Evolutionary conservation across 2,329 filamentous ascomycete species (phyloP).

Genomic region (Scytalidium lignicola): DNA sequence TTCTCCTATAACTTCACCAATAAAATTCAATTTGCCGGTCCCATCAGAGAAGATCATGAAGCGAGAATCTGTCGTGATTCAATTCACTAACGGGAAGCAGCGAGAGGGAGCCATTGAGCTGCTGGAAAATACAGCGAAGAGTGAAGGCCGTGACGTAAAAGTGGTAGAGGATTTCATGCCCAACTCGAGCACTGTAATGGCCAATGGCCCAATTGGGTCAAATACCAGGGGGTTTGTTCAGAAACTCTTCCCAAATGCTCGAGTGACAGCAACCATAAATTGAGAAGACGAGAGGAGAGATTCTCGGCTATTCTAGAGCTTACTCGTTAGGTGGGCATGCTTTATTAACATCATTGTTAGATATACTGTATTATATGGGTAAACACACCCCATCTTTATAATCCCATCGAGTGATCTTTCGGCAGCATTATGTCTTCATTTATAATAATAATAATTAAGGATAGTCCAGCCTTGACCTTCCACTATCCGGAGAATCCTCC

Average conservation of each 20-base stretch:
- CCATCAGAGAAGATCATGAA: background rate
- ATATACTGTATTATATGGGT: no score
- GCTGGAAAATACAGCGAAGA: background rate
- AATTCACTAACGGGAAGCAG: background rate
- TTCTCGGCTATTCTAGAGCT: no score
- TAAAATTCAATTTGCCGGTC: background rate
- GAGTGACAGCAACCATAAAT: background rate
- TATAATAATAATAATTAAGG: no score
- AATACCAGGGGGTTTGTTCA: background rate
- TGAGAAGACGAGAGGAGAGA: background rate
- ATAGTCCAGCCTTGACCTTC: no score
- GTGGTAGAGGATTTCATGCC: background rate
- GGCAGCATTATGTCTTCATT: no score
- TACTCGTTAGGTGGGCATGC: no score
- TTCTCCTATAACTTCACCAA: background rate
- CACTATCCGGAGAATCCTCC: no score
- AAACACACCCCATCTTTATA: no score
- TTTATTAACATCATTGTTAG: no score
- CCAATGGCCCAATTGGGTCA: background rate
- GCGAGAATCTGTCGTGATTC: background rate
- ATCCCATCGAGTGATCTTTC: no score
- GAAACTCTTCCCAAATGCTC: background rate
- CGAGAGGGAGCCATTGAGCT: background rate
- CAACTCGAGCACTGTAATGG: background rate
- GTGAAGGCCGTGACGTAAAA: background rate